Base-by-base conservation (phyloP, 345 rosid species). In the Anacardium occidentale region DNA sequence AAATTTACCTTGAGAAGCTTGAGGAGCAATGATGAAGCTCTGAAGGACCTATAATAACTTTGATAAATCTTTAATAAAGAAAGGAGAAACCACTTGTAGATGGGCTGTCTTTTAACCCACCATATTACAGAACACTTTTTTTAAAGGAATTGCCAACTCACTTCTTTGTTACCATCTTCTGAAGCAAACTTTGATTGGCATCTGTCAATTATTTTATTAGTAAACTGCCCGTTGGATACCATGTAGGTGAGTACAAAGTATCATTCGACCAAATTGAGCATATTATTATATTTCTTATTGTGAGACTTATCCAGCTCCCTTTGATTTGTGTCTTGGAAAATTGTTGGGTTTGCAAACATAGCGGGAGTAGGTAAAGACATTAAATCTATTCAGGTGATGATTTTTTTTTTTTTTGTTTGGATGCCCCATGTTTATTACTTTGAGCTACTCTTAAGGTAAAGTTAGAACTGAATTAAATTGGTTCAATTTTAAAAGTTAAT, bases 91-190 rank as follows among this genome's bases (percentile, higher is more conserved):
- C 69, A 47, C 26, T 53, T 66, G 45, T 51, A n/a, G 80, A 72
- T 75, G 60, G 65, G 76, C 45, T 75, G 78, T 77, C 83, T 77
- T n/a, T 77, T 69, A 66, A 68, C 50, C 55, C 6, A 24, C 32
- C 62, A 63, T 50, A 44, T 52, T 13, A 11, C n/a, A 14, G 5
- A 34, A 34, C 17, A 29, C 32, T 69, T 75, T 77, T 32, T 61
- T 25, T 47, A 57, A 76, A 73, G 53, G 78, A 83, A 66, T 74
- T 74, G 71, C 83, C 81, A 81, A 74, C 87, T 78, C 82, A 68
- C 66, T 40, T 40, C 51, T n/a, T 34, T 34, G 40, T 75, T 76
- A 42, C 84, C 78, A 48, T 37, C 25, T 53, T 68, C 25, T 69
- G 45, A 83, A 80, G 86, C 71, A 75, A 80, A 20, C 82, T 44